Percentiles rank a stretch among this genome's conserved stretches.
Evolutionary conservation across 352 stramenopile genomes (phyloP).

Genomic region (Phytopythium litorale): DNA sequence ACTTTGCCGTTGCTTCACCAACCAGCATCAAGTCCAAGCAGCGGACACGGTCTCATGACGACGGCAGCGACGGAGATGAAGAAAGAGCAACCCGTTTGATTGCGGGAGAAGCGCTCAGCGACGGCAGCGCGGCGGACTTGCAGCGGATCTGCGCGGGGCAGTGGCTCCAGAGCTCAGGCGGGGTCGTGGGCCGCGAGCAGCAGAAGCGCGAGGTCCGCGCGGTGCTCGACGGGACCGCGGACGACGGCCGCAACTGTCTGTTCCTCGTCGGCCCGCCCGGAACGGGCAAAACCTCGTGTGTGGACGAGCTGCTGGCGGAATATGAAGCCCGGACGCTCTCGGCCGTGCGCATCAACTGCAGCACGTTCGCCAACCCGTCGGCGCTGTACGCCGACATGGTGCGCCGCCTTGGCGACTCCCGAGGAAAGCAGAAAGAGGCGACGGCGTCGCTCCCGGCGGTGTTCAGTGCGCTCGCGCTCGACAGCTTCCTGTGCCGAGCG

Average conservation of each 20-base stretch:
- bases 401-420: conserved; percentile 20
- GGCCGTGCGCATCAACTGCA: conserved; percentile 62
- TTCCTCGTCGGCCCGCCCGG: conserved; percentile 68
- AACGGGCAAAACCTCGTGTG: conserved; percentile 64
- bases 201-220: conserved; percentile 36
- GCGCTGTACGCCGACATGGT: conserved; percentile 40
- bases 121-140: conserved; percentile 18
- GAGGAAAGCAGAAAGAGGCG: background rate
- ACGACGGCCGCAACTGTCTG: conserved; percentile 11
- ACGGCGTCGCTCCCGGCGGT: conserved; percentile 16
- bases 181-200: conserved; percentile 35
- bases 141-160: conserved; percentile 27
- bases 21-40: background rate
- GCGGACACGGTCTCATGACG: background rate
- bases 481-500: conserved; percentile 33
- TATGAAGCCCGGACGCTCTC: conserved; percentile 14
- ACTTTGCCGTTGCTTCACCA: background rate
- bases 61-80: background rate
- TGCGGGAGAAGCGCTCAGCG: background rate
- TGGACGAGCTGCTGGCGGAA: conserved; percentile 34
- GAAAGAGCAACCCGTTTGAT: background rate
- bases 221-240: conserved; percentile 16
- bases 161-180: conserved; percentile 7
- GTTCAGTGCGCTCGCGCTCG: conserved; percentile 39
- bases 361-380: conserved; percentile 44